phyloP scores from a whole-genome alignment of 2,329 filamentous ascomycete species.

The Davidsoniella virescens region DNA sequence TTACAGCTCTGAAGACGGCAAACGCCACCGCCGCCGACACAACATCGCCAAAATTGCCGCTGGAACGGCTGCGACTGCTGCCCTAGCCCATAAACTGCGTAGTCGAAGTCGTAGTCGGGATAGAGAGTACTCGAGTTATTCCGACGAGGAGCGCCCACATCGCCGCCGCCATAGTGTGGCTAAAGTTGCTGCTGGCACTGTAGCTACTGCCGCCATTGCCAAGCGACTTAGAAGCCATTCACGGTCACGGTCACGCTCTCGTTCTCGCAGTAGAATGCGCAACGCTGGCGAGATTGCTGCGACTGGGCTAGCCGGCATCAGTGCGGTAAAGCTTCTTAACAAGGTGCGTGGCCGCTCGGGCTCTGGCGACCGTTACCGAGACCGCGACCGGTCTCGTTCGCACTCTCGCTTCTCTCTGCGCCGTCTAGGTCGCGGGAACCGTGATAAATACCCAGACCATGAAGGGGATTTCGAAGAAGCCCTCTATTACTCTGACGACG shows the following conservation, averaged over 20 bases:
- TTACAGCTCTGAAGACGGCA: slow-evolving; percentile 23
- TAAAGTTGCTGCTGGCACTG: slow-evolving; percentile 41
- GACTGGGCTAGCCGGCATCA: slow-evolving; percentile 42
- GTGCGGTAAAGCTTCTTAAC: slow-evolving; percentile 45
- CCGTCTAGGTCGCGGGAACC: slow-evolving; percentile 13
- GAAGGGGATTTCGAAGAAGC: background rate
- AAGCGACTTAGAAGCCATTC: slow-evolving; percentile 34
- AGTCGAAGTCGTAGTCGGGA: slow-evolving; percentile 27
- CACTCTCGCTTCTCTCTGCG: slow-evolving; percentile 12
- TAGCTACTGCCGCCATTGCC: slow-evolving; percentile 40
- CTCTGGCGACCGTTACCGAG: slow-evolving; percentile 31
- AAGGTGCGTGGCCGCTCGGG: slow-evolving; percentile 33
- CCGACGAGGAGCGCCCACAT: background rate
- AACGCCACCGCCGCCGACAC: slow-evolving; percentile 14
- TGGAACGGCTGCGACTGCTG: slow-evolving; percentile 27
- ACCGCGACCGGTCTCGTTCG: slow-evolving; percentile 22
- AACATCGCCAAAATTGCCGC: slow-evolving; percentile 41
- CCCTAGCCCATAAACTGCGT: slow-evolving; percentile 27
- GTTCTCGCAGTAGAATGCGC: slow-evolving; percentile 21
- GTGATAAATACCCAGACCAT: slow-evolving; percentile 15
- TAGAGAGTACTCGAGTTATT: background rate
- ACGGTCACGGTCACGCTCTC: slow-evolving; percentile 27
- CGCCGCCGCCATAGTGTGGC: slow-evolving; percentile 26
- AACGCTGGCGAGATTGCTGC: slow-evolving; percentile 43
- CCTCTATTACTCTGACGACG: slow-evolving; percentile 17